phyloP scores from a whole-genome alignment of 805 yeast species.

The Cyberlindnera mycetangii region DNA sequence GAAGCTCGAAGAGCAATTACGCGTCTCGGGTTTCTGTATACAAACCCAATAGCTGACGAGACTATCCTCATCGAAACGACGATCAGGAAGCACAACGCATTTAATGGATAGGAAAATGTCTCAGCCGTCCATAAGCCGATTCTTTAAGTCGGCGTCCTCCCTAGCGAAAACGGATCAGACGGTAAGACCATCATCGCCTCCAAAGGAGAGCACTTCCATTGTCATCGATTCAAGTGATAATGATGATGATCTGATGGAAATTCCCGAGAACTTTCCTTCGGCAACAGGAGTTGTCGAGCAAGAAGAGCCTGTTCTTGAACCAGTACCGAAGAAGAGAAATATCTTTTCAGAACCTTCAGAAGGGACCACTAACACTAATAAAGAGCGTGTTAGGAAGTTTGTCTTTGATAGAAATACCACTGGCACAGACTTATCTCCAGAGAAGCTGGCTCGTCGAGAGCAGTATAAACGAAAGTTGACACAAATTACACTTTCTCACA shows the following conservation, averaged over 20 bases:
- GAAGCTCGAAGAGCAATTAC: too few relatives aligned
- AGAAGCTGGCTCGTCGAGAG: constrained; percentile 5
- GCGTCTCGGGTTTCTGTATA: too few relatives aligned
- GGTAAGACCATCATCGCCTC: background rate
- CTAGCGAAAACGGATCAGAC: background rate
- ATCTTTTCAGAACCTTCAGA: background rate
- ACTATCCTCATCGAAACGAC: too few relatives aligned
- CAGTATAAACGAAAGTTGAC: constrained; percentile 10
- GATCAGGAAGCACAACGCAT: background rate
- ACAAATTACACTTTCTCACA: background rate
- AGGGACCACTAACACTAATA: too few relatives aligned
- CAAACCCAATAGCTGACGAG: too few relatives aligned
- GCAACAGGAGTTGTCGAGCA: background rate
- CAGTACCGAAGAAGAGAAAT: background rate
- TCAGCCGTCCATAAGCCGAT: constrained; percentile 13
- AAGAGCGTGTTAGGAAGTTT: constrained; percentile 11
- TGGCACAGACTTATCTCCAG: constrained; percentile 3
- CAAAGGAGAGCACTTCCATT: background rate
- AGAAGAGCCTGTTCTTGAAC: background rate
- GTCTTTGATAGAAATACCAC: constrained; percentile 4
- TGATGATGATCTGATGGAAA: background rate
- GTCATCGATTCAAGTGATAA: constrained; percentile 6
- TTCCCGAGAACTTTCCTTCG: background rate
- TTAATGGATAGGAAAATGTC: background rate
- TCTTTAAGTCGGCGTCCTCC: constrained; percentile 10